These are phyloP conservation scores for Pichia sp. DNA, from an alignment of 1,139 yeast species.

Conservation along the genomic window DNA sequence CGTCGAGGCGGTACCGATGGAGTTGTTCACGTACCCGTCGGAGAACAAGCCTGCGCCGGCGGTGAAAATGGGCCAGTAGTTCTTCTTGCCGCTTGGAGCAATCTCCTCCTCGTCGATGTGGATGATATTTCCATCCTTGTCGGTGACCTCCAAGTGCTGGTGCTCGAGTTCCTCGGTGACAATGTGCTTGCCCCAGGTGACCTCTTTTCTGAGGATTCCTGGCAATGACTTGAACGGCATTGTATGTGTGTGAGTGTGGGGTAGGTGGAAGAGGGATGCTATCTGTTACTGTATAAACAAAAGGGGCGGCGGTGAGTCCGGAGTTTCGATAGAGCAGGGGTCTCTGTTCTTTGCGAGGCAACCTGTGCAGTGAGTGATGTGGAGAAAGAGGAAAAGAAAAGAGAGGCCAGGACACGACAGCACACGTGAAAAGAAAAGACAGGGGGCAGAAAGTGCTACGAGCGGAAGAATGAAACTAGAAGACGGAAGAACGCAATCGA, in stretches of 20 bases:
- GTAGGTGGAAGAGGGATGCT: not conserved
- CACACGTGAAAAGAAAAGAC: too few relatives aligned
- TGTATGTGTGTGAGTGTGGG: not conserved
- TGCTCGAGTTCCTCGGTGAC: conserved; percentile 21
- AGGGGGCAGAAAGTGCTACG: too few relatives aligned
- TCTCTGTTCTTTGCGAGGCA: too few relatives aligned
- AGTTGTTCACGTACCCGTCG: conserved; percentile 86
- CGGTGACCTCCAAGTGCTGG: conserved; percentile 20
- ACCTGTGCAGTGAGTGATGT: too few relatives aligned
- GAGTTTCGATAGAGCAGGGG: too few relatives aligned
- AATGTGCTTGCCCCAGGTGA: conserved; percentile 36
- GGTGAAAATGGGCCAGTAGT: conserved; percentile 69
- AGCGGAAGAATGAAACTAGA: not conserved
- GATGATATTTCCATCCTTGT: conserved; percentile 22
- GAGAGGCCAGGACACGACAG: too few relatives aligned
- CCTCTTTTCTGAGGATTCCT: conserved; percentile 39
- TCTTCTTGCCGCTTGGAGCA: conserved; percentile 23
- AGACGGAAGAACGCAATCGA: not conserved
- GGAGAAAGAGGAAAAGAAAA: too few relatives aligned
- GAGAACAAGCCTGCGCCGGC: conserved; percentile 91
- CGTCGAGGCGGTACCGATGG: conserved; percentile 72
- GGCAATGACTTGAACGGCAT: conserved; percentile 42
- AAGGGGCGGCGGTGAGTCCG: too few relatives aligned
- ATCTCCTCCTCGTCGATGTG: conserved; percentile 26
- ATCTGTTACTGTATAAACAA: too few relatives aligned